Evolutionary conservation across 2,329 filamentous ascomycete genomes (phyloP).

Genomic region (Penicillium sp.): DNA sequence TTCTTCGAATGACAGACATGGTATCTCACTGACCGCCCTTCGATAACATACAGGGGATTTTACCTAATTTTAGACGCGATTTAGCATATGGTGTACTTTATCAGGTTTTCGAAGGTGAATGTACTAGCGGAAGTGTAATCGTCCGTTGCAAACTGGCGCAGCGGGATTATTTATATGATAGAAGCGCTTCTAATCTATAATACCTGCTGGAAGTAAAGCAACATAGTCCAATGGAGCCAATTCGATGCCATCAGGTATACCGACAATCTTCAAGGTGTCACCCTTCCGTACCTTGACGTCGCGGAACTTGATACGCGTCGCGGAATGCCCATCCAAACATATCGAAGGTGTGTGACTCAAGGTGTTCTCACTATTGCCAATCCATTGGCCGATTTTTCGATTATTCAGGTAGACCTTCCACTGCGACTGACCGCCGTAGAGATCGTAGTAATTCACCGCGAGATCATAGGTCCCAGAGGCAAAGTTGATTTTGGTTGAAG

Average conservation of each 20-base stretch:
- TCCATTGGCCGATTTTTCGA: conserved; percentile 56
- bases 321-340: conserved; percentile 65
- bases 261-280: conserved; percentile 56
- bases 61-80: too few relatives aligned
- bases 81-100: too few relatives aligned
- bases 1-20: neutral
- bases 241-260: conserved; percentile 60
- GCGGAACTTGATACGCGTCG: conserved; percentile 60
- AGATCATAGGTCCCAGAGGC: conserved; percentile 60
- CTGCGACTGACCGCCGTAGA: conserved; percentile 57
- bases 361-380: conserved; percentile 58
- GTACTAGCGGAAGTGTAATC: too few relatives aligned
- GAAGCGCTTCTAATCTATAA: conserved; percentile 50
- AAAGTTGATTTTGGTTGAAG: conserved; percentile 48
- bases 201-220: conserved; percentile 57
- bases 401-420: conserved; percentile 59
- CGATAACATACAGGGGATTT: too few relatives aligned
- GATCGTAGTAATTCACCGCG: conserved; percentile 66
- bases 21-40: too few relatives aligned
- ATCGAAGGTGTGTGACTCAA: conserved; percentile 59
- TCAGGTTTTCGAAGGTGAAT: too few relatives aligned
- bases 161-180: neutral
- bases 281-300: conserved; percentile 52
- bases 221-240: conserved; percentile 68
- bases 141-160: too few relatives aligned